Base-by-base conservation (phyloP, 2,329 filamentous ascomycete species). In the Penicillium sp. region DNA sequence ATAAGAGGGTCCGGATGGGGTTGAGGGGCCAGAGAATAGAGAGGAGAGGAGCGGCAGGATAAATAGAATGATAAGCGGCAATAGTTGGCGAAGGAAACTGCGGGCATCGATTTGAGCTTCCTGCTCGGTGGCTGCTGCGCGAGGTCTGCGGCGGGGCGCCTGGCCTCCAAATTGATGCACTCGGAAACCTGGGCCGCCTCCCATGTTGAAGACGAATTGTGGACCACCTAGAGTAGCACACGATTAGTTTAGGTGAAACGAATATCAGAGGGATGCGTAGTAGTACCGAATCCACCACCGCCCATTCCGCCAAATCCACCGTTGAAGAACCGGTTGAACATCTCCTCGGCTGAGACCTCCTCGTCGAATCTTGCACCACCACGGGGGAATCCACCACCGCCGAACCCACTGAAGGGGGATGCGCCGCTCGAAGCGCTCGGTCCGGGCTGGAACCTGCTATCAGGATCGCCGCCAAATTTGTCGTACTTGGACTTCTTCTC, bases 241-340 rank as follows among this genome's bases (percentile, higher is more conserved):
- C 2, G 6, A 7, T 55, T 43, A 55, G 38, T 50, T 37, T 8
- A 18, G n/a, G n/a, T 20, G 5, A 9, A 31, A 20, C 16, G 1
- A 20, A 22, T 34, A 26, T 31, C 14, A 22, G 5, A 18, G 29
- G 34, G 34, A 55, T 13, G 20, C 8, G 16, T 18, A 47, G 39
- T 32, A 74, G 76, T 84, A 78, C 89, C 88, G 69, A 90, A 87
- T 16, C 84, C 82, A 51, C 86, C 83, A 66, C 82, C 79, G 18
- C 79, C 80, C 63, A 75, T 69, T 34, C 76, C 76, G 38, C 76
- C 76, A 63, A 74, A 71, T 9, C 82, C 87, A 40, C 89, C 92
- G 46, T 90, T 90, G 79, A 99, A 99, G 82, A 99, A 99, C 61
- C 93, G 86, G 71, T 93, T 88, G 78, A 99, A 99, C 81, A 99